These are phyloP conservation scores for Exophiala bonariae DNA, from an alignment of 2,329 filamentous ascomycete species.

Conservation along the genomic window DNA sequence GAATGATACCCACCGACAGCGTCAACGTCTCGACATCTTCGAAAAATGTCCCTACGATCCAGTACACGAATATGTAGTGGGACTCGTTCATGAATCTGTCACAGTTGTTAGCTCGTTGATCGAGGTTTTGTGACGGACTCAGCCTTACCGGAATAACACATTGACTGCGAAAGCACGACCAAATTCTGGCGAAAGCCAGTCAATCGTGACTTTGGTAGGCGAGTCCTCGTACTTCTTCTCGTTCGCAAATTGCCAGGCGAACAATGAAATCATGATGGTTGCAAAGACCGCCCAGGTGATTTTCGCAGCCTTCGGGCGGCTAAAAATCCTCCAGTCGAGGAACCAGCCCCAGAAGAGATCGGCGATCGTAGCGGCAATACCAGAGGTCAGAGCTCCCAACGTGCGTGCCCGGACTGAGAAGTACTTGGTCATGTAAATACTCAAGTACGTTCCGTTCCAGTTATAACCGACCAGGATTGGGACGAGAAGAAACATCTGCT, in stretches of 20 bases:
- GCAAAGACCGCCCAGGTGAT: slow-evolving; percentile 45
- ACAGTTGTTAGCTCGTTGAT: neutral
- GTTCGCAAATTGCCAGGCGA: slow-evolving; percentile 51
- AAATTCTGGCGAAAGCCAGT: slow-evolving; percentile 48
- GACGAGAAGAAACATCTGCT: slow-evolving; percentile 50
- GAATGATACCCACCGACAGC: slow-evolving; percentile 48
- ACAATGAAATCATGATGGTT: slow-evolving; percentile 43
- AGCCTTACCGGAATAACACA: slow-evolving; percentile 42
- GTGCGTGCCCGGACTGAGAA: slow-evolving; percentile 53
- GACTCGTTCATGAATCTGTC: slow-evolving; percentile 51
- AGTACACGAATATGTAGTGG: slow-evolving; percentile 55
- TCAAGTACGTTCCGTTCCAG: slow-evolving; percentile 53
- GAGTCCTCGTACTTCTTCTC: slow-evolving; percentile 44
- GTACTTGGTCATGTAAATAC: slow-evolving; percentile 55
- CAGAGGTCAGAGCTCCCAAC: slow-evolving; percentile 47
- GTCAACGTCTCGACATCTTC: slow-evolving; percentile 54
- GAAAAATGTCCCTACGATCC: slow-evolving; percentile 53
- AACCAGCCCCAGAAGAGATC: slow-evolving; percentile 54
- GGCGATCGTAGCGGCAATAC: slow-evolving; percentile 46
- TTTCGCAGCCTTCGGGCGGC: slow-evolving; percentile 45
- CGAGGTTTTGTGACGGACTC: neutral
- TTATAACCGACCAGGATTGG: slow-evolving; percentile 53
- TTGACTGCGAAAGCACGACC: slow-evolving; percentile 50
- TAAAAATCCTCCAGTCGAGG: slow-evolving; percentile 45
- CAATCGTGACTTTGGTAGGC: slow-evolving; percentile 41